Evolutionary conservation across 331 rosid species (phyloP).

Genomic region (Phaseolus coccineus): DNA sequence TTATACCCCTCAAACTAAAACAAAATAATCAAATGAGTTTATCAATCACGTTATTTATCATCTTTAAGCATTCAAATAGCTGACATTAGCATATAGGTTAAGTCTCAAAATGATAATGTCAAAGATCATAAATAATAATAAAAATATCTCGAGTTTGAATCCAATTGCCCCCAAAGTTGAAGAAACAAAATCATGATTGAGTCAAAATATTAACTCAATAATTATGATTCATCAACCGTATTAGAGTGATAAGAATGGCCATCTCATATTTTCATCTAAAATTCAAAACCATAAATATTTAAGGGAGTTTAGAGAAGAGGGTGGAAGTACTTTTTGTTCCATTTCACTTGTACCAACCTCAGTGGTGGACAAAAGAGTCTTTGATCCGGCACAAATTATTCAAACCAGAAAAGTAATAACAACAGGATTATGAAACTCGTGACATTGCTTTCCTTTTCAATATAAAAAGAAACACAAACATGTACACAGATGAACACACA

Average conservation of each 20-base stretch:
- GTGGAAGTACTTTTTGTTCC: neutral
- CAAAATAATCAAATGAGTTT: constrained; percentile 32
- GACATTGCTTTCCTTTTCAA: constrained; percentile 16
- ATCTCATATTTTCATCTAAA: neutral
- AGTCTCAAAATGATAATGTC: constrained; percentile 5
- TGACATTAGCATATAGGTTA: constrained; percentile 24
- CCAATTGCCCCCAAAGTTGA: neutral
- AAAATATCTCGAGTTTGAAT: neutral
- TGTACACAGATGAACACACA: constrained; percentile 22
- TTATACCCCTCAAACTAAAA: constrained; percentile 88
- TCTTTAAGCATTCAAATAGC: constrained; percentile 37
- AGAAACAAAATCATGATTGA: neutral
- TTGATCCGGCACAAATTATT: neutral
- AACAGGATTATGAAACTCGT: neutral
- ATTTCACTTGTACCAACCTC: neutral
- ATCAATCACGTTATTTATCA: constrained; percentile 40
- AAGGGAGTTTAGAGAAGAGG: constrained; percentile 1
- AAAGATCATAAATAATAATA: neutral
- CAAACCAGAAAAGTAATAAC: constrained; percentile 22
- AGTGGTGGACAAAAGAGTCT: neutral
- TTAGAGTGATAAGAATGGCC: neutral
- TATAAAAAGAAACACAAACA: constrained; percentile 1
- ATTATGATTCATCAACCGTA: constrained; percentile 13
- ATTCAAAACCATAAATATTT: constrained; percentile 11
- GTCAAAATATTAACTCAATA: too few relatives aligned